phyloP scores from a whole-genome alignment of 2,329 filamentous ascomycete genomes.

The Penicillium sp. region DNA sequence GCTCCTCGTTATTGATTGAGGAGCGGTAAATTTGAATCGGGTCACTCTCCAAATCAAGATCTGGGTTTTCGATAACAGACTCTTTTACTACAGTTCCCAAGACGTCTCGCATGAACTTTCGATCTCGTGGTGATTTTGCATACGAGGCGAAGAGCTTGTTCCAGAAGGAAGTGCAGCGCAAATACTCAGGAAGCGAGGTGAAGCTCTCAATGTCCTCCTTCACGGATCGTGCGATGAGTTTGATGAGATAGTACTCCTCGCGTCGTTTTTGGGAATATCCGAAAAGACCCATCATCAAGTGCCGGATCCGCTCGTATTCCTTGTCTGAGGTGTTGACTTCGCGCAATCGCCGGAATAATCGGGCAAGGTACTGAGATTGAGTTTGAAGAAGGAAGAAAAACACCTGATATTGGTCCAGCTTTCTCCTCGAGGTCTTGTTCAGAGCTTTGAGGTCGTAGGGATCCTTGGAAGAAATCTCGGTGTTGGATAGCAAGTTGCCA shows the following conservation, averaged over 20 bases:
- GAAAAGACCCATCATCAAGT: constrained; percentile 93
- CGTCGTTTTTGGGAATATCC: constrained; percentile 95
- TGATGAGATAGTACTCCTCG: constrained; percentile 95
- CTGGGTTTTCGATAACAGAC: constrained; percentile 88
- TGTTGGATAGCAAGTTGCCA: constrained; percentile 79
- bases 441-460: constrained; percentile 95
- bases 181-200: constrained; percentile 74
- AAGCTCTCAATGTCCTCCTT: constrained; percentile 80
- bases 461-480: constrained; percentile 82
- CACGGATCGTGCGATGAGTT: constrained; percentile 77
- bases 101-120: constrained; percentile 86
- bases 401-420: constrained; percentile 95
- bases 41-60: constrained; percentile 90
- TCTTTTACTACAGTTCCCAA: constrained; percentile 82
- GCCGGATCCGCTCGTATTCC: constrained; percentile 87
- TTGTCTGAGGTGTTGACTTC: constrained; percentile 85
- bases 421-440: constrained; percentile 93
- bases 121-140: constrained; percentile 83
- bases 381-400: constrained; percentile 97
- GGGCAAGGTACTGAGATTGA: constrained; percentile 88
- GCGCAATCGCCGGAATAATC: constrained; percentile 79
- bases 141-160: constrained; percentile 82
- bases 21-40: constrained; percentile 96
- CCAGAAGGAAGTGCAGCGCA: constrained; percentile 92
- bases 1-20: constrained; percentile 94